Evolutionary conservation across 148 eudicot species (phyloP), one percentile per base, ranked within the genome.

Genomic region (Arbutus unedo): DNA sequence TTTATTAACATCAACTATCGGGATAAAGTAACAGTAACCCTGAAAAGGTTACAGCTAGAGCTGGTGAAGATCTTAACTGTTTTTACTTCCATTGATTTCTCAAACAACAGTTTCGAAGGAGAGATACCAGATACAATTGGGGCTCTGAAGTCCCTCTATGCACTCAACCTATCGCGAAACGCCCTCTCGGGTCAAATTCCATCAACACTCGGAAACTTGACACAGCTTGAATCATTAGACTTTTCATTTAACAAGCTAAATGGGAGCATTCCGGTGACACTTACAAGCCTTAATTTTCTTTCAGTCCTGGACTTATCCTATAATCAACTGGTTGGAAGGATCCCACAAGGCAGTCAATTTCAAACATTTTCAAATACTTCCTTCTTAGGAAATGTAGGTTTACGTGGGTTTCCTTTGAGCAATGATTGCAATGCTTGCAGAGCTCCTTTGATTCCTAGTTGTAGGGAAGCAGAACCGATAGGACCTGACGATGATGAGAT

Each of bases 21-120:
- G 25, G 87, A 82, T 14, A 85, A 80, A 8, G 89, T 90, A 19
- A 83, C 85, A 10, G 88, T 88, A 16, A 81, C 84, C 53, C 66
- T 48, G 56, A 90, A 90, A 82, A 89, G 92, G 44, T 59, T 82
- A 14, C 81, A 85, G n/a, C 16, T 83, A 76, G 84, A 86, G 84
- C 85, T 90, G 9, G 87, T 83, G 82, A 90, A 88, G 84, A 90
- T 88, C 50, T 50, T 86, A 72, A 90, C 86, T 10, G 25, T 88
- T 14, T 90, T 86, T 55, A 86, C 90, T 2, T 77, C 89, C 62
- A 57, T 90, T 70, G 92, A 90, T 83, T 59, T 90, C 45, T 90
- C 90, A 6, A 10, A 25, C 84, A 90, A 90, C 67, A 47, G 62
- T 4, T 88, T 90, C 45, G 51, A 76, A 31, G 90, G 92, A 21